Evolutionary conservation across 2,329 filamentous ascomycete genomes (phyloP).

Genomic region (Arthrobotrys sphaeroides): DNA sequence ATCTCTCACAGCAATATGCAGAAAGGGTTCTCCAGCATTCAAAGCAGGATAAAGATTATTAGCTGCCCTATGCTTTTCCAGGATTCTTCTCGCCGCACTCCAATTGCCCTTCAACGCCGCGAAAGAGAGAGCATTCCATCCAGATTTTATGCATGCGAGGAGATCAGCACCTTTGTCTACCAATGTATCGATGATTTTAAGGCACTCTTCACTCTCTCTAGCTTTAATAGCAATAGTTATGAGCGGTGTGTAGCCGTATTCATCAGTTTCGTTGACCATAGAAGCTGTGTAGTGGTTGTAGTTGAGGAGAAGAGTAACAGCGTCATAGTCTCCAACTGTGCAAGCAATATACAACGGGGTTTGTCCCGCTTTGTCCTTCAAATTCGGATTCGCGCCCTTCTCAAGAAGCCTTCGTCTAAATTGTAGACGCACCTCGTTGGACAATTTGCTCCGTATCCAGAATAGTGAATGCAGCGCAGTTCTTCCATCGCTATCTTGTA

Average conservation of each 20-base stretch:
- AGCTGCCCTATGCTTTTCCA: neutral
- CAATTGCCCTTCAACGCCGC: neutral
- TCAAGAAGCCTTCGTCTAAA: constrained; percentile 5
- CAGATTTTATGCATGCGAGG: neutral
- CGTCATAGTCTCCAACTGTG: neutral
- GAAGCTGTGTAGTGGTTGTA: neutral
- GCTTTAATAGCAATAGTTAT: neutral
- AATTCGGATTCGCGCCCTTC: constrained; percentile 19
- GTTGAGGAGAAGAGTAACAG: constrained; percentile 8
- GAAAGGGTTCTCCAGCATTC: neutral
- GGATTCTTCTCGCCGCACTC: neutral
- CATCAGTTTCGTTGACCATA: constrained; percentile 20
- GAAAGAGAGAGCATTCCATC: neutral
- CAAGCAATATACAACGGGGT: neutral
- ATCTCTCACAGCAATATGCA: neutral
- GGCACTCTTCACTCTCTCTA: no score
- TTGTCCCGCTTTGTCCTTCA: neutral
- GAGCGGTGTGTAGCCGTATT: neutral
- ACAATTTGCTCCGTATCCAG: neutral
- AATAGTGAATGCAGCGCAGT: constrained; percentile 6
- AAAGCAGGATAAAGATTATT: neutral
- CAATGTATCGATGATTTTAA: neutral
- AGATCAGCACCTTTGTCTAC: constrained; percentile 1
- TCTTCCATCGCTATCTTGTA: neutral
- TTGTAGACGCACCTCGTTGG: neutral